Percentiles rank a stretch among this genome's conserved stretches.
Conservation (phyloP, 306 rosid species). For the Lithocarpus polystachyus region DNA sequence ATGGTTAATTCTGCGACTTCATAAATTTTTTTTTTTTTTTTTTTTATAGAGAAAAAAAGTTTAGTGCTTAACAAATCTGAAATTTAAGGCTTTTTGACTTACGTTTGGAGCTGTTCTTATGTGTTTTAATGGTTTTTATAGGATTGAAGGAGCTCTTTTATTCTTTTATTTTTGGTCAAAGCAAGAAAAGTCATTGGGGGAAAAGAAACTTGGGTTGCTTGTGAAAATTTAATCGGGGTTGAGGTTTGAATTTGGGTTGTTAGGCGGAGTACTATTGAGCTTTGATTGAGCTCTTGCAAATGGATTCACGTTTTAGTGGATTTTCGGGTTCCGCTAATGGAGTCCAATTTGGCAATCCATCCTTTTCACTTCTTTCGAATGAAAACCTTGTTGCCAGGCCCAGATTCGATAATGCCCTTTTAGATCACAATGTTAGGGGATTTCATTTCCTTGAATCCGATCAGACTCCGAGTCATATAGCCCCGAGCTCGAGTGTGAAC, state of each 20-base stretch:
- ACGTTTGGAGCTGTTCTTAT: conserved; percentile 14
- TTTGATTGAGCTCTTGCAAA: conserved; percentile 15
- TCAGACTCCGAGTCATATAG: conserved; percentile 26
- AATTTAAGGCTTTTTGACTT: conserved; percentile 10
- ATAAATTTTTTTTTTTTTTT: neutral
- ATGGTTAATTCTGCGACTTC: neutral
- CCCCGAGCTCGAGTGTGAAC: conserved; percentile 37
- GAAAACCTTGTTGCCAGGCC: conserved; percentile 35
- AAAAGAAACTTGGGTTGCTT: conserved; percentile 10
- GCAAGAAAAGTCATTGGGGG: neutral
- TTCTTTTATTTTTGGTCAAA: neutral
- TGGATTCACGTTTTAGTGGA: conserved; percentile 50
- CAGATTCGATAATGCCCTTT: conserved; percentile 27
- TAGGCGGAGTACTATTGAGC: neutral
- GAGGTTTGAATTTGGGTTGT: conserved; percentile 26
- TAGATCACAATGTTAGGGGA: conserved; percentile 35
- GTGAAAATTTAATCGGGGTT: conserved; percentile 2
- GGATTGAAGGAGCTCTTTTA: conserved; percentile 23
- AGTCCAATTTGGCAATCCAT: conserved; percentile 40
- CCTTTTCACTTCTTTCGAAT: conserved; percentile 40
- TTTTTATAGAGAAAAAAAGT: no score
- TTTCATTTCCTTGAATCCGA: conserved; percentile 39
- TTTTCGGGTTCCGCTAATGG: conserved; percentile 39
- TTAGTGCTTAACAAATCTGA: neutral
- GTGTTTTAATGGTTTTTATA: conserved; percentile 18